Percentiles rank a stretch among this genome's conserved stretches.
These are phyloP conservation scores for Paramarasmius palmivorus DNA, from an alignment of 1,284 basidiomycete genomes.

Conservation along the genomic window DNA sequence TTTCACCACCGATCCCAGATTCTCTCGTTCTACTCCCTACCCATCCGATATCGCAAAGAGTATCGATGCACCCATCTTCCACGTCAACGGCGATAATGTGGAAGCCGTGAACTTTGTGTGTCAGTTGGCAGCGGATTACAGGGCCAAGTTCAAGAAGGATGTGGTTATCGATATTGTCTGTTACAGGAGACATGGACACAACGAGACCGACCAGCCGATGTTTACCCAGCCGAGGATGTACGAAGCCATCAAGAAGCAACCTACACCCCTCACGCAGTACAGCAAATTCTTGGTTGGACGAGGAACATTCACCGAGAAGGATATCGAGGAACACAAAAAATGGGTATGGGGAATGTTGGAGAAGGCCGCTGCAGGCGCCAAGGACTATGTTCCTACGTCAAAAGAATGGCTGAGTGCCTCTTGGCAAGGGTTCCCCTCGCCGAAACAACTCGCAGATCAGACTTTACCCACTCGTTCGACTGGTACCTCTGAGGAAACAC, in stretches of 20 bases:
- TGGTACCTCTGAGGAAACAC: conserved; percentile 76
- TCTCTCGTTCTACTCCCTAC: conserved; percentile 97
- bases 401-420: conserved; percentile 98
- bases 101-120: conserved; percentile 99
- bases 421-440: conserved; percentile 99
- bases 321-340: conserved; percentile 97
- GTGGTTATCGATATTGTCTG: conserved; percentile 99
- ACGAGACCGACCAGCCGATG: conserved; percentile 98
- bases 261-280: conserved; percentile 91
- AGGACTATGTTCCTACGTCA: conserved; percentile 92
- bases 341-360: conserved; percentile 99
- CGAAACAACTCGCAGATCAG: conserved; percentile 92
- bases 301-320: conserved; percentile 92
- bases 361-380: conserved; percentile 86
- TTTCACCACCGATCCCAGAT: conserved; percentile 98
- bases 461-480: conserved; percentile 89
- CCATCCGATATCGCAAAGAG: conserved; percentile 99
- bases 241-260: conserved; percentile 94
- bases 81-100: conserved; percentile 98
- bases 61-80: conserved; percentile 99
- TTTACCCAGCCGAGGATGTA: conserved; percentile 99
- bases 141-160: conserved; percentile 98
- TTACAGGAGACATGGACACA: conserved; percentile 98
- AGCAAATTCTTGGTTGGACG: conserved; percentile 89
- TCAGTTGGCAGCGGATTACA: conserved; percentile 97